phyloP scores from a whole-genome alignment of 2,329 filamentous ascomycete genomes.

The Onygenales sp. region DNA sequence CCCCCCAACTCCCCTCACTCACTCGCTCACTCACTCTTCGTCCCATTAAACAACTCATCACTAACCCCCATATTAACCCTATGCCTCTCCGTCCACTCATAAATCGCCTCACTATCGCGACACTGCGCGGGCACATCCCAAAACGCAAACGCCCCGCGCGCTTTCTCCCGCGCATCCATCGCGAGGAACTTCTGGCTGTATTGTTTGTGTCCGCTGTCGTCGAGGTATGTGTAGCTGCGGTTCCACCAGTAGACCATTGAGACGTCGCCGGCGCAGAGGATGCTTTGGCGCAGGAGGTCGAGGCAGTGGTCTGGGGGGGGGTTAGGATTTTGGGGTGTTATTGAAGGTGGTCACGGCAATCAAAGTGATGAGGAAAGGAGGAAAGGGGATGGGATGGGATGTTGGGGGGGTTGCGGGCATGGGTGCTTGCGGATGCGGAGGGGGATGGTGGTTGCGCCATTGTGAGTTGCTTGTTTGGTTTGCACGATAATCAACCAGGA shows the following conservation, averaged over 20 bases:
- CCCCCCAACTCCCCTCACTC: too few relatives aligned
- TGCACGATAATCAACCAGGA: not conserved
- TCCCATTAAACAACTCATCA: not conserved
- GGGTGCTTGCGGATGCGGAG: not conserved
- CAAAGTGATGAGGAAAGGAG: not conserved
- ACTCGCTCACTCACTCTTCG: not conserved
- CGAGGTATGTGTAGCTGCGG: constrained; percentile 5
- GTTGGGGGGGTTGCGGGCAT: not conserved
- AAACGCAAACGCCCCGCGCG: constrained; percentile 3
- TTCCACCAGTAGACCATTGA: constrained; percentile 12
- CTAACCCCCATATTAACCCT: not conserved
- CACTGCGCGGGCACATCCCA: constrained; percentile 10
- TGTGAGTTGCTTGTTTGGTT: not conserved
- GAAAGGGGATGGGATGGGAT: not conserved
- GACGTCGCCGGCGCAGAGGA: constrained; percentile 9
- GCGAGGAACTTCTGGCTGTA: constrained; percentile 7
- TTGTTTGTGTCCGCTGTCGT: constrained; percentile 4
- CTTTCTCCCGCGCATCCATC: constrained; percentile 4
- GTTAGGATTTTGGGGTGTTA: not conserved
- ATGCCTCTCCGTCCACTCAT: constrained; percentile 7
- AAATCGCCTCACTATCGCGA: constrained; percentile 7
- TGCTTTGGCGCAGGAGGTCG: constrained; percentile 11
- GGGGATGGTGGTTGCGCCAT: too few relatives aligned
- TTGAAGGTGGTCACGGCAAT: not conserved
- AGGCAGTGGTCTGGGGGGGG: constrained; percentile 9